Conservation (phyloP, 768 basidiomycete species). For the Peribolospora baueri region DNA sequence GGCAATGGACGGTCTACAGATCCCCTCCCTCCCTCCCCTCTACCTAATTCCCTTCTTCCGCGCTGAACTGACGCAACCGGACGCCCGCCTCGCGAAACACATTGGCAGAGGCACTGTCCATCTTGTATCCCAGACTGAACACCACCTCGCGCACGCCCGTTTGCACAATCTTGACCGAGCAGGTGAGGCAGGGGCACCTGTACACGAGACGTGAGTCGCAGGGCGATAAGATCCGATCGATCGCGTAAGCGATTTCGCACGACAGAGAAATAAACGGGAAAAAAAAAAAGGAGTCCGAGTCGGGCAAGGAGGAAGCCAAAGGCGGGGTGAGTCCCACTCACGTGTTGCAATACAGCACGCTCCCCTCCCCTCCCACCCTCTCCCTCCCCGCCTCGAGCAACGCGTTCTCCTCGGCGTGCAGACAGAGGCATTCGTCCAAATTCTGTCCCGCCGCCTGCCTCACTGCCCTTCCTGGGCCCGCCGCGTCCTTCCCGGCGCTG, state of each 20-base stretch:
- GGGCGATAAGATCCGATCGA: not conserved
- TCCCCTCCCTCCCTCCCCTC: no score
- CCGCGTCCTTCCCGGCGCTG: not conserved
- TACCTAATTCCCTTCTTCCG: no score
- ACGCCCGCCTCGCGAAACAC: constrained; percentile 18
- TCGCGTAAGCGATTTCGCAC: not conserved
- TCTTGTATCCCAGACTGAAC: constrained; percentile 83
- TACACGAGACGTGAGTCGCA: not conserved
- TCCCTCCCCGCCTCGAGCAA: constrained; percentile 81
- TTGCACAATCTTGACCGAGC: constrained; percentile 93
- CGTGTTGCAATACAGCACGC: constrained; percentile 97
- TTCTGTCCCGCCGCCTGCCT: constrained; percentile 10
- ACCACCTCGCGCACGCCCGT: constrained; percentile 76
- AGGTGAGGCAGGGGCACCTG: constrained; percentile 93
- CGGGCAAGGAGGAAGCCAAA: not conserved
- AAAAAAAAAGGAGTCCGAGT: not conserved
- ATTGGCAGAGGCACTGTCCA: constrained; percentile 25
- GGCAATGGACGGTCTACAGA: no score
- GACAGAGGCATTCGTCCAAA: constrained; percentile 60
- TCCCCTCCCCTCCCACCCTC: constrained; percentile 40
- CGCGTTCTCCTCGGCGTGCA: constrained; percentile 97
- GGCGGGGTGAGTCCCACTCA: constrained; percentile 22
- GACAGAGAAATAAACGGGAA: not conserved
- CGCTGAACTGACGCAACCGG: constrained; percentile 8
- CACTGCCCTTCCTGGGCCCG: not conserved